Conservation (phyloP, 2,329 filamentous ascomycete species). For the Clonostachys byssicola region DNA sequence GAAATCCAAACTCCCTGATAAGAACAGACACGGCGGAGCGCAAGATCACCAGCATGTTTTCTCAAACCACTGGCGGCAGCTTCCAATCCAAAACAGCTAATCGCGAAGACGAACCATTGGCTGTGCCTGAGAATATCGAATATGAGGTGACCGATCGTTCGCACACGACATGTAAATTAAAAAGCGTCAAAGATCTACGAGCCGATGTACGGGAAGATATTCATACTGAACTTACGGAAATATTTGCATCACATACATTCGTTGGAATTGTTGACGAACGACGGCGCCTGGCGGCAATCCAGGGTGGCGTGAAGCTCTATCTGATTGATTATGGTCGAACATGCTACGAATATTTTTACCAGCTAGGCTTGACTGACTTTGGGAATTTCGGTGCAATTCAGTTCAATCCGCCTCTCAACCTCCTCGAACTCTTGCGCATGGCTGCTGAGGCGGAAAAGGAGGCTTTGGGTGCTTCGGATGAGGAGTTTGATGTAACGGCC, state of each 20-base stretch:
- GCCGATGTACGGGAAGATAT: constrained; percentile 74
- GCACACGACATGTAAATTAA: constrained; percentile 66
- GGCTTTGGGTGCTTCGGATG: constrained; percentile 29
- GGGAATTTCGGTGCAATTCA: constrained; percentile 86
- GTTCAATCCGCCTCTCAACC: constrained; percentile 70
- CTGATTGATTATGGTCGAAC: constrained; percentile 89
- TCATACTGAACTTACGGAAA: constrained; percentile 81
- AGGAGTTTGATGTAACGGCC: constrained; percentile 61
- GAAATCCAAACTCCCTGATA: constrained; percentile 70
- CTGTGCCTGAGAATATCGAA: constrained; percentile 46
- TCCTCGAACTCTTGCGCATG: constrained; percentile 67
- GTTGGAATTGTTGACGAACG: constrained; percentile 88
- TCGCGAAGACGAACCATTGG: constrained; percentile 24
- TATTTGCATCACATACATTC: constrained; percentile 85
- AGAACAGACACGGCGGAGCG: constrained; percentile 83
- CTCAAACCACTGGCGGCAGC: constrained; percentile 1
- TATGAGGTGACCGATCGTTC: constrained; percentile 73
- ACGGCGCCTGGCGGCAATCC: constrained; percentile 85
- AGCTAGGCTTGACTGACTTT: constrained; percentile 91
- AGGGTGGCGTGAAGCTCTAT: constrained; percentile 87
- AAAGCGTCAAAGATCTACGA: constrained; percentile 82
- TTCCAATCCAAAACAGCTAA: constrained; percentile 1
- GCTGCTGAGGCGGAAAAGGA: constrained; percentile 68
- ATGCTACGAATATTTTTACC: constrained; percentile 90
- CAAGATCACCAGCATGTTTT: constrained; percentile 95